These are phyloP conservation scores for Ascochyta koolunga DNA, from an alignment of 2,329 filamentous ascomycete genomes.

Conservation along the genomic window DNA sequence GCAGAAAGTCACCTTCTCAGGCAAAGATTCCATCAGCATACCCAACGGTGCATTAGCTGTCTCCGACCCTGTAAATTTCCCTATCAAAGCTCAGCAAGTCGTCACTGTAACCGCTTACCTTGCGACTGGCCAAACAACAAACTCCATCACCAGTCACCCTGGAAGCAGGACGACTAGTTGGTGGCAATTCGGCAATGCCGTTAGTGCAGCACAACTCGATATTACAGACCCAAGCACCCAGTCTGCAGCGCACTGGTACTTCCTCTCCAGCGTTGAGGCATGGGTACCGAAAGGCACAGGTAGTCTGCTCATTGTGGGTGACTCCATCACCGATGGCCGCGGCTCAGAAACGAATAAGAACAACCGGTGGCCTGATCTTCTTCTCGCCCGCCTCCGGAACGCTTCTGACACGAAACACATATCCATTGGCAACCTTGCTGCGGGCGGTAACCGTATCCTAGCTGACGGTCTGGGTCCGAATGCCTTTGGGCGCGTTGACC, in stretches of 20 bases:
- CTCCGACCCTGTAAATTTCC: constrained; percentile 66
- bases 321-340: constrained; percentile 70
- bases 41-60: constrained; percentile 64
- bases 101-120: constrained; percentile 66
- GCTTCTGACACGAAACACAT: constrained; percentile 54
- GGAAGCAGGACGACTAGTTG: constrained; percentile 68
- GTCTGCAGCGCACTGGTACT: constrained; percentile 59
- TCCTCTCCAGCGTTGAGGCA: constrained; percentile 64
- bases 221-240: constrained; percentile 47
- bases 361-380: constrained; percentile 54
- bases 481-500: constrained; percentile 64
- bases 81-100: constrained; percentile 57
- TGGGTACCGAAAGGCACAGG: constrained; percentile 53
- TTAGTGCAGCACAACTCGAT: constrained; percentile 56
- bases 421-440: constrained; percentile 68
- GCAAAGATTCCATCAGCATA: constrained; percentile 57
- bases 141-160: constrained; percentile 67
- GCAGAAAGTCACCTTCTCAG: constrained; percentile 64
- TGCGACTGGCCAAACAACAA: constrained; percentile 61
- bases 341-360: constrained; percentile 65
- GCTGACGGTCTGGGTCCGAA: constrained; percentile 67
- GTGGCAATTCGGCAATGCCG: constrained; percentile 64
- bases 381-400: constrained; percentile 55
- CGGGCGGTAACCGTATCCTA: constrained; percentile 71
- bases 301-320: constrained; percentile 63